Base-by-base conservation (phyloP, 768 basidiomycete species). In the Lactifluus echinatus region DNA sequence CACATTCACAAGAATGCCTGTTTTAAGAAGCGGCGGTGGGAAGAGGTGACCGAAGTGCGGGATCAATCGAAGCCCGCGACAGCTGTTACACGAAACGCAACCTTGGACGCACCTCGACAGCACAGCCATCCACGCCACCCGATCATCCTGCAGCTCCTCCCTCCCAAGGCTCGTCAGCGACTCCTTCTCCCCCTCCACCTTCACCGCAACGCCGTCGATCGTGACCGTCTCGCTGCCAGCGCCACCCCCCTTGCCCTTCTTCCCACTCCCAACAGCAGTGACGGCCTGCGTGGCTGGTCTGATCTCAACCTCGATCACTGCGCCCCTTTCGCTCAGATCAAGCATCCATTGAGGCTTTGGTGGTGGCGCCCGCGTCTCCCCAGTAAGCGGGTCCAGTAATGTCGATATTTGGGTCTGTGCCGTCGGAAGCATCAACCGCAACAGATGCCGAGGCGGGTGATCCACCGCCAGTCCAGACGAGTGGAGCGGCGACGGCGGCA, bases 401-500 rank as follows among this genome's bases (percentile, higher is more conserved):
- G 87, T 85, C 31, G 84, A 79, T 44, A 84, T 79, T 67, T 85
- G 82, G 66, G 83, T 90, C 60, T 85, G 86, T 19, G 89, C 84
- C 2, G 91, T 95, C 2, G 93, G 93, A 17, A 96, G 70, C 37
- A 79, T 81, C 50, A 97, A 64, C 48, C 89, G 77, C 14, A 97
- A 61, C 45, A 96, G 70, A 70, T 96, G 92, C 44, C 91, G 79
- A 2, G 76, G 76, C 8, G 80, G 74, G 33, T 71, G 69, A 58
- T 77, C 77, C 17, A 69, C 67, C 55, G 81, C 80, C 36, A 85
- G 74, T 26, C 75, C 79, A 15, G 88, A 85, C 21, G 90, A 88
- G 64, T 88, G 89, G 56, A 90, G 72, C 11, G 91, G 82, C 21
- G 91, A 93, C 2, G 84, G 81, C 0, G 94, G 91, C 52, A 95